Evolutionary conservation across 306 rosid species (phyloP).

Genomic region (Medicago arabica): DNA sequence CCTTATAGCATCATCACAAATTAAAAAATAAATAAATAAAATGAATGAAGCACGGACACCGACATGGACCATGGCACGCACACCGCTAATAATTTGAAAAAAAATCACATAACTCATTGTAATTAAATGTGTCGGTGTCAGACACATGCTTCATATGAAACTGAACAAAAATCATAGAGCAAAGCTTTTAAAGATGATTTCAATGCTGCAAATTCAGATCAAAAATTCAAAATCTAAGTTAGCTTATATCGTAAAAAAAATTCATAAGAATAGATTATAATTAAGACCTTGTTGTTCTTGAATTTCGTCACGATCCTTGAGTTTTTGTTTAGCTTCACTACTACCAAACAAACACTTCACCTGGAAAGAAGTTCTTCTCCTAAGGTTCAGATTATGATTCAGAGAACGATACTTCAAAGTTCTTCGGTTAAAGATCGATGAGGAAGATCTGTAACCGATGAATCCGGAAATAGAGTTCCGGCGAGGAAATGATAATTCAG

Average conservation of each 20-base stretch:
- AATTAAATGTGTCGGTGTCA: no score
- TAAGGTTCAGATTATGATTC: not conserved
- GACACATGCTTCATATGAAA: no score
- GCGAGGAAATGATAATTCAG: constrained; percentile 50
- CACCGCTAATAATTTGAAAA: no score
- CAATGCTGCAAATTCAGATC: constrained; percentile 9
- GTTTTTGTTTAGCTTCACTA: constrained; percentile 53
- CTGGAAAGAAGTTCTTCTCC: constrained; percentile 46
- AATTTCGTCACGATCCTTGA: constrained; percentile 52
- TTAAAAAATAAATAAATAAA: no score
- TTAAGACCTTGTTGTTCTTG: constrained; percentile 63
- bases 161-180: no score
- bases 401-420: constrained; percentile 40
- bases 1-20: no score
- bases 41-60: no score
- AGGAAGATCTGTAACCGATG: constrained; percentile 48
- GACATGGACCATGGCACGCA: no score
- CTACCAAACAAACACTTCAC: constrained; percentile 58
- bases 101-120: no score
- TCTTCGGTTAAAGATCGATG: constrained; percentile 50
- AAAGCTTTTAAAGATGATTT: not conserved
- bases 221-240: not conserved
- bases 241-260: not conserved
- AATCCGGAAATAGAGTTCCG: constrained; percentile 52
- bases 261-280: not conserved